Base-by-base conservation (phyloP, 108 stramenopile genomes). In the Cylindrotheca fusiformis region DNA sequence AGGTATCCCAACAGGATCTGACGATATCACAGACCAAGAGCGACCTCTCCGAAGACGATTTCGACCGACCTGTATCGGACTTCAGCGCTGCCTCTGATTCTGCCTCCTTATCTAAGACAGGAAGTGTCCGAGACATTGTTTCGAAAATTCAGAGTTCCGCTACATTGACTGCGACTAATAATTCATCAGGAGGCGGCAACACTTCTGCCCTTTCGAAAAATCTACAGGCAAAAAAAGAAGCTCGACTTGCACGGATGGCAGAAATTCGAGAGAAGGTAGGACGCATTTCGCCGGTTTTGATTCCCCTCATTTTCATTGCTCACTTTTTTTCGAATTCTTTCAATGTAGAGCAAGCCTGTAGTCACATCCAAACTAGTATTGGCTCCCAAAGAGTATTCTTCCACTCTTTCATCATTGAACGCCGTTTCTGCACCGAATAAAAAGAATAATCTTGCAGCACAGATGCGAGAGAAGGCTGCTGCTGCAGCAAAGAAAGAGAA, bases 391-490 rank as follows among this genome's bases (percentile, higher is more conserved):
- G 64, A 58, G 23, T 53, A 27, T 22, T 22, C 57, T n/a, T 36
- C 28, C 49, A 54, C 31, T 18, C 48, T 78, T 28, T 36, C 77
- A 10, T 51, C 52, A 1, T 58, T 54, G 50, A 70, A 71, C 23
- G 63, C 74, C 44, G 51, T 49, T 23, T 32, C 49, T 2, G 63
- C 55, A 21, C 58, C 48, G 20, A 32, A 12, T 27, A 59, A 55
- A 33, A 69, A 70, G 68, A 79, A 71, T 23, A 64, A 65, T 33
- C 75, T 82, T 41, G 70, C 76, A 1, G 80, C 85, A 0, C 73
- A 86, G 69, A 86, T 91, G 84, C 77, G 86, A 25, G 86, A 87
- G 69, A 85, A 87, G 67, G 71, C 65, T n/a, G 72, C 75, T 65
- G 62, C 80, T n/a, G n/a, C n/a, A n/a, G n/a, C n/a, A n/a, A n/a